A percentile compares a stretch with the other conserved stretches of the same genome.
Evolutionary conservation across 768 basidiomycete genomes (phyloP).

Genomic region (Sistotremastrum niveocremeum): DNA sequence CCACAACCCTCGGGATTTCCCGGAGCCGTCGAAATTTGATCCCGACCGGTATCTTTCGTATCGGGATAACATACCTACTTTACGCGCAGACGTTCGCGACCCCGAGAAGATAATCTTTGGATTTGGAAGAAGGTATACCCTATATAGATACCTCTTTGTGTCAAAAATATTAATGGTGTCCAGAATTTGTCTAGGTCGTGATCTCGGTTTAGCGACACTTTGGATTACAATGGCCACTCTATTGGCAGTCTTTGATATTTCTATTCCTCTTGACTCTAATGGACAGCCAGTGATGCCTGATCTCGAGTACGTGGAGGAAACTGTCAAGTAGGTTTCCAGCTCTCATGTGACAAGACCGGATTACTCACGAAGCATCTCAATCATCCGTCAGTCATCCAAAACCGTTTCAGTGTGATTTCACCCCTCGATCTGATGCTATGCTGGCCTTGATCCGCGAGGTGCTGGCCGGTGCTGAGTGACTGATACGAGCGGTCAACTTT

Average conservation of each 20-base stretch:
- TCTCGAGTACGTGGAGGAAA: conserved; percentile 14
- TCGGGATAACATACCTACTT: no score
- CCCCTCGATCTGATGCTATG: conserved; percentile 18
- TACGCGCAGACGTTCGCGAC: neutral
- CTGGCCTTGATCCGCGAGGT: no score
- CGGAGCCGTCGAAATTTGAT: no score
- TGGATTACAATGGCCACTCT: conserved; percentile 34
- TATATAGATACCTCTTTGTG: no score
- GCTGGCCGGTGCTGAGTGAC: no score
- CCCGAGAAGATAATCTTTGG: conserved; percentile 20
- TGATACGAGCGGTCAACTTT: no score
- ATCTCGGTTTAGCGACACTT: conserved; percentile 34
- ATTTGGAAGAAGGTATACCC: conserved; percentile 18
- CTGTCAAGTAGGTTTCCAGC: no score
- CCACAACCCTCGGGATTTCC: no score
- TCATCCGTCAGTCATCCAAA: conserved; percentile 22
- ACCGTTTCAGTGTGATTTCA: conserved; percentile 26
- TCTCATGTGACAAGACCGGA: no score
- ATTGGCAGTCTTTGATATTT: conserved; percentile 32
- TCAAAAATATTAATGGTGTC: no score
- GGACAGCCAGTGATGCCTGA: conserved; percentile 26
- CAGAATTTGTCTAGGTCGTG: conserved; percentile 39
- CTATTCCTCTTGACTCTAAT: conserved; percentile 25
- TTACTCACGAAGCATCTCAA: no score
- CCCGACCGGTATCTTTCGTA: no score